phyloP scores from a whole-genome alignment of 73 alveolate species.

The Breviolum minutum region DNA sequence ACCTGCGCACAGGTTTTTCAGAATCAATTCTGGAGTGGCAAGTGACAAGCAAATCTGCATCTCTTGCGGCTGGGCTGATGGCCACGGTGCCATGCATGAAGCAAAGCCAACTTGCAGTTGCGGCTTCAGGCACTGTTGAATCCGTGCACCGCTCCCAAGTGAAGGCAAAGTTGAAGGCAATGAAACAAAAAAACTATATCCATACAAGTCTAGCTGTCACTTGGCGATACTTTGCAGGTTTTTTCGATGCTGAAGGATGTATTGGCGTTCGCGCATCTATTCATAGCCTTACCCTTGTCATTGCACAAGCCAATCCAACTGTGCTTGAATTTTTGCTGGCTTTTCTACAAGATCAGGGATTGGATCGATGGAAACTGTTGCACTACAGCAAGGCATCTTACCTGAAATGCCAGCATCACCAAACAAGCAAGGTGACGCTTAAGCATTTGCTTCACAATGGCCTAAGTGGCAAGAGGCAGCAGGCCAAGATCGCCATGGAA shows the following conservation, averaged over 20 bases:
- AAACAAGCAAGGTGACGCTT: not conserved
- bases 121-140: not conserved
- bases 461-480: not conserved
- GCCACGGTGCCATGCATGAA: not conserved
- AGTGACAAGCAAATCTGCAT: not conserved
- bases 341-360: not conserved
- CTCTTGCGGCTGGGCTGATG: not conserved
- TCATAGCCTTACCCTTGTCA: not conserved
- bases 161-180: not conserved
- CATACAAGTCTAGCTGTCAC: not conserved
- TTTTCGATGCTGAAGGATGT: constrained; percentile 34
- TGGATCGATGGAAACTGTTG: not conserved
- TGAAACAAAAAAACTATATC: not conserved
- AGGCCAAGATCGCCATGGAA: not conserved
- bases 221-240: not conserved
- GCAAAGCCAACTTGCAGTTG: not conserved
- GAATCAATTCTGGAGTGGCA: not conserved
- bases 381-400: not conserved
- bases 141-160: not conserved
- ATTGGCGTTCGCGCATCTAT: not conserved
- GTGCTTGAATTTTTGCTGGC: not conserved
- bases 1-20: not conserved
- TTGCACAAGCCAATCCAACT: not conserved
- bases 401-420: not conserved
- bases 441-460: not conserved